Conservation (phyloP, 2,329 filamentous ascomycete species). For the Colletotrichum brevisporum region DNA sequence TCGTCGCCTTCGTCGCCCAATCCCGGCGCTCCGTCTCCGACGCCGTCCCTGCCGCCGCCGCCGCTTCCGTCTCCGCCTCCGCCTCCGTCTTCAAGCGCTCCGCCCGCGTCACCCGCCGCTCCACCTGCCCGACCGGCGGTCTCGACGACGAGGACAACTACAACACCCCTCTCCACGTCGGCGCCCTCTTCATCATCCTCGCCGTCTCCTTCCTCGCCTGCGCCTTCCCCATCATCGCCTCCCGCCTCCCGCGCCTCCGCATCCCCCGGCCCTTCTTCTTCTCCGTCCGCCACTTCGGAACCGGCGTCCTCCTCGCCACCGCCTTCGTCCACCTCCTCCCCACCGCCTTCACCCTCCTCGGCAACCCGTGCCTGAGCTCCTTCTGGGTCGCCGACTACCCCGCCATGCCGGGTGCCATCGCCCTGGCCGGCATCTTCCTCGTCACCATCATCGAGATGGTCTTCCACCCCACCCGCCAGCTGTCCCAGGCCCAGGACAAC, state of each 20-base stretch:
- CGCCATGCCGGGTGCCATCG: slow-evolving; percentile 84
- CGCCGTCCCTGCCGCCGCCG: background rate
- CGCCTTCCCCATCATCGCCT: slow-evolving; percentile 68
- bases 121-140: slow-evolving; percentile 47
- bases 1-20: slow-evolving; percentile 29
- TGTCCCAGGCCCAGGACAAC: slow-evolving; percentile 48
- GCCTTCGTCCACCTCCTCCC: slow-evolving; percentile 84
- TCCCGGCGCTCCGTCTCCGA: slow-evolving; percentile 25
- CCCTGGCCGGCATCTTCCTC: slow-evolving; percentile 82
- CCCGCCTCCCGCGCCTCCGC: slow-evolving; percentile 64
- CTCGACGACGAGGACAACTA: slow-evolving; percentile 56
- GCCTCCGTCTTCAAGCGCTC: slow-evolving; percentile 11
- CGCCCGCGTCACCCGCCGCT: slow-evolving; percentile 29
- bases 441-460: slow-evolving; percentile 87
- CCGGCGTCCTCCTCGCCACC: slow-evolving; percentile 81
- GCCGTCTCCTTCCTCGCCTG: slow-evolving; percentile 63
- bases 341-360: slow-evolving; percentile 75
- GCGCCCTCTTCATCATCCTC: slow-evolving; percentile 67
- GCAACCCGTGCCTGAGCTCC: slow-evolving; percentile 76
- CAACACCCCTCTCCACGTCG: slow-evolving; percentile 70
- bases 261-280: slow-evolving; percentile 71
- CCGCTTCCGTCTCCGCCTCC: slow-evolving; percentile 13
- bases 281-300: slow-evolving; percentile 78
- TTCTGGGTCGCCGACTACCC: slow-evolving; percentile 84
- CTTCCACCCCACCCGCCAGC: slow-evolving; percentile 61